Base-by-base conservation (phyloP, 257 asterid species). In the Leptodermis oblonga region DNA sequence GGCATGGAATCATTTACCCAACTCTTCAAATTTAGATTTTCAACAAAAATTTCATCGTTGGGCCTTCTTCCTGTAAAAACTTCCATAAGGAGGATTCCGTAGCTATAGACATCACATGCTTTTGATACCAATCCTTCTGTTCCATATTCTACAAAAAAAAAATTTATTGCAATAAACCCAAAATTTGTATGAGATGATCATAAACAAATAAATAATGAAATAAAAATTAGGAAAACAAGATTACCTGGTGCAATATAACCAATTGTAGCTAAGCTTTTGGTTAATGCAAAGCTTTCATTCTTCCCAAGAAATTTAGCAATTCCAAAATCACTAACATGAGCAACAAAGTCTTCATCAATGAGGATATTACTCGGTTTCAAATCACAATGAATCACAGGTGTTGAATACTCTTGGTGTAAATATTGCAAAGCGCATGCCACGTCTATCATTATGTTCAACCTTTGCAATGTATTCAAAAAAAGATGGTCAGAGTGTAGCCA, bases 291-390 rank as follows among this genome's bases (percentile, higher is more conserved):
- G 34, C 68, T 54, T 13, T 73, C 62, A 18, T 64, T 70, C 51
- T 31, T 20, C 4, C 31, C 55, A 30, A 72, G 12, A n/a, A 73
- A 36, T 2, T 73, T 73, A 1, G 77, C 41, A 34, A 73, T 67
- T 49, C 77, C 77, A 26, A n/a, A 73, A 67, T 73, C 77, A 17
- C 68, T 73, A 8, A 73, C 73, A 23, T 23, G 61, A 6, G 69
- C 75, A 33, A 41, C 22, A 62, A 71, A 20, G 31, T 45, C 25
- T 61, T 73, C 63, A 58, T 67, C 77, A 11, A 73, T 5, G 0
- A 73, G 37, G 71, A 73, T 37, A 22, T 73, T 73, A 22, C 73
- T 66, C 6, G 68, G 73, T 43, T 73, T 73, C 4, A 67, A 31
- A 33, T 73, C 77, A 66, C 77, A 73, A 25, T 73, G 73, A 60